Base-by-base conservation (phyloP, 2,329 filamentous ascomycete species). In the Tolypocladium ovalisporum region DNA sequence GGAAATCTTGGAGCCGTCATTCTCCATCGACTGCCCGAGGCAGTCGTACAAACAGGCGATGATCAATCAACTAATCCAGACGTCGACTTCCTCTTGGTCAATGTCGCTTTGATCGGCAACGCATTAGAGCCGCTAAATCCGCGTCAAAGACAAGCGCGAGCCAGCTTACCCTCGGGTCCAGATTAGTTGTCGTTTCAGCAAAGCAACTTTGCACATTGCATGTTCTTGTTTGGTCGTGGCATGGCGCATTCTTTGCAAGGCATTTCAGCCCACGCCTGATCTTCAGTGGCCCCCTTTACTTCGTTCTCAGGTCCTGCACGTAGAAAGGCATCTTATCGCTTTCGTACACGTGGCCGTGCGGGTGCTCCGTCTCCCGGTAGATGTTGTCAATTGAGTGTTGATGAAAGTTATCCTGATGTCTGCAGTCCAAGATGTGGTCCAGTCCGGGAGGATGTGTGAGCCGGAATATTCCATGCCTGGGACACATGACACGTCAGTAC, bases 401-500 rank as follows among this genome's bases (percentile, higher is more conserved):
- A 70, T 99, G 94, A 69, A 99, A 99, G 0, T 95, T 80, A 1
- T 89, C 89, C 1, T 82, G 81, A 59, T 91, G 83, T 3, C 75
- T 85, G 73, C 94, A 99, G 44, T 85, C 81, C 51, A 96, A 76
- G 37, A 99, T 87, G n/a, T 90, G 83, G 61, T 89, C 85, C 64
- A 97, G 80, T 0, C 94, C 94, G 0, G 94, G 93, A 0, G 94
- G 94, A 71, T 97, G 89, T 0, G 94, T 99, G 5, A 99, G 78
- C 37, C 94, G 85, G 73, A 97, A 99, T 29, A 95, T 88, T 54
- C 94, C 94, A 78, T 90, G 93, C 60, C 90, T 93, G 35, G 1
- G 2, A 19, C 17, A 24, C 35, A 17, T 19, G 27, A 10, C 47
- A 34, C 4, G 37, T 58, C 32, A 56, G 54, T 34, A 34, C 19